phyloP scores from a whole-genome alignment of 495 filamentous ascomycete species.

The Letharia lupina region DNA sequence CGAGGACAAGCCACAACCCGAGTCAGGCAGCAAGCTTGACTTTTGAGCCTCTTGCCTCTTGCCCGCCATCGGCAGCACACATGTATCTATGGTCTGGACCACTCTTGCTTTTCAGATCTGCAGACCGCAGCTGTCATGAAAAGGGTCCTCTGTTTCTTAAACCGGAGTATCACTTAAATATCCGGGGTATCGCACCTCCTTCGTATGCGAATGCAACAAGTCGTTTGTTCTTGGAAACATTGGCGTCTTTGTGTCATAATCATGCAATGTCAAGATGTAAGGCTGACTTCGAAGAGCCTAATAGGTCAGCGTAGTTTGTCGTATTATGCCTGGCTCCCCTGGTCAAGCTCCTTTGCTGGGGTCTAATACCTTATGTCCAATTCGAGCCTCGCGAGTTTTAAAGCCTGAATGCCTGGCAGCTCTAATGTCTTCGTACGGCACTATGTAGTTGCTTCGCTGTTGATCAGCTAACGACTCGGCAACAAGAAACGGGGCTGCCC shows the following conservation, averaged over 20 bases:
- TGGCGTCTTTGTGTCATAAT: neutral
- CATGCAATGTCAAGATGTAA: neutral
- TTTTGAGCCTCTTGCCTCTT: neutral
- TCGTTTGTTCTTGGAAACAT: neutral
- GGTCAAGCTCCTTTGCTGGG: neutral
- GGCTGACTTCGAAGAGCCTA: neutral
- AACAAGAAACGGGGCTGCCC: neutral
- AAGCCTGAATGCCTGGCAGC: neutral
- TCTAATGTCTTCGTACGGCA: neutral
- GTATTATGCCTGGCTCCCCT: neutral
- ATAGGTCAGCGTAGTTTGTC: neutral
- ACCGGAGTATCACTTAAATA: neutral
- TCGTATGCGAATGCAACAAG: neutral
- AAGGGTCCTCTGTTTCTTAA: neutral
- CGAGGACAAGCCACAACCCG: neutral
- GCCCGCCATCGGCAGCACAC: neutral
- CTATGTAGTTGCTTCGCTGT: neutral
- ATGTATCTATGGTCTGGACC: neutral
- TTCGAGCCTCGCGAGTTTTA: no score
- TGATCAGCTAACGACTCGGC: neutral
- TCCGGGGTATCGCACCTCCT: neutral
- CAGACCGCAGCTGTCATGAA: conserved; percentile 4
- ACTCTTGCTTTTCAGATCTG: neutral
- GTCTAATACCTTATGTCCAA: neutral
- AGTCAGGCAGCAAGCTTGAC: neutral